These are phyloP conservation scores for Castanospermum australe DNA, from an alignment of 306 rosid species.

Conservation along the genomic window DNA sequence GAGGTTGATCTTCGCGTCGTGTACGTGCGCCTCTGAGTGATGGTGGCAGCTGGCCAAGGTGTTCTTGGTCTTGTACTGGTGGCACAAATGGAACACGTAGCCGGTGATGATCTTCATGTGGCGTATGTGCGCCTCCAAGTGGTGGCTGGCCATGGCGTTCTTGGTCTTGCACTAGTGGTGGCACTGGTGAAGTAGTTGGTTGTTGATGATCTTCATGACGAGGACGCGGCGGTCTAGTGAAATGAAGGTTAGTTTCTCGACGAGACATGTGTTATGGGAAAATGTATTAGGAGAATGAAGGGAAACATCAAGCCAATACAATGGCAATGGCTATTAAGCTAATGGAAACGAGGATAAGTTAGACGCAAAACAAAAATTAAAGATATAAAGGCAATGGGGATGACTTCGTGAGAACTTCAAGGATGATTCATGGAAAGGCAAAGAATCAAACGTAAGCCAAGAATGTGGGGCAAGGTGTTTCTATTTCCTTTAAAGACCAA, in stretches of 20 bases:
- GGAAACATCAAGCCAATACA: constrained; percentile 13
- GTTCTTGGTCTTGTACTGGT: neutral
- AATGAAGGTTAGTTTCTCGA: constrained; percentile 77
- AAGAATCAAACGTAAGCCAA: constrained; percentile 63
- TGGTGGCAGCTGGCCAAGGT: constrained; percentile 12
- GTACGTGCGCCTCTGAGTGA: neutral
- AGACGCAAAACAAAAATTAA: constrained; percentile 16
- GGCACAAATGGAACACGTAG: neutral
- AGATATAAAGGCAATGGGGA: constrained; percentile 44
- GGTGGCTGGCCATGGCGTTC: neutral
- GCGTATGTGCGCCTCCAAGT: neutral
- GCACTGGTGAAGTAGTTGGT: neutral
- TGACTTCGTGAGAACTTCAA: constrained; percentile 79
- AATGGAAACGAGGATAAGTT: constrained; percentile 28
- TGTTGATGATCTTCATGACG: neutral
- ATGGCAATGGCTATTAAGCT: constrained; percentile 33
- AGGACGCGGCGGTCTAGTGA: constrained; percentile 36
- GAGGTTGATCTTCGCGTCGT: constrained; percentile 13
- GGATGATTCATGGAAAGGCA: constrained; percentile 72
- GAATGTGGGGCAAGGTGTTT: constrained; percentile 51
- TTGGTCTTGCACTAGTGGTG: neutral
- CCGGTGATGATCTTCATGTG: neutral
- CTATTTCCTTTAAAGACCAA: neutral
- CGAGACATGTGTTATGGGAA: constrained; percentile 39
- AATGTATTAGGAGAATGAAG: constrained; percentile 18